Evolutionary conservation across 306 rosid species (phyloP), one percentile per base, ranked within the genome.

Genomic region (Fragaria vesca): DNA sequence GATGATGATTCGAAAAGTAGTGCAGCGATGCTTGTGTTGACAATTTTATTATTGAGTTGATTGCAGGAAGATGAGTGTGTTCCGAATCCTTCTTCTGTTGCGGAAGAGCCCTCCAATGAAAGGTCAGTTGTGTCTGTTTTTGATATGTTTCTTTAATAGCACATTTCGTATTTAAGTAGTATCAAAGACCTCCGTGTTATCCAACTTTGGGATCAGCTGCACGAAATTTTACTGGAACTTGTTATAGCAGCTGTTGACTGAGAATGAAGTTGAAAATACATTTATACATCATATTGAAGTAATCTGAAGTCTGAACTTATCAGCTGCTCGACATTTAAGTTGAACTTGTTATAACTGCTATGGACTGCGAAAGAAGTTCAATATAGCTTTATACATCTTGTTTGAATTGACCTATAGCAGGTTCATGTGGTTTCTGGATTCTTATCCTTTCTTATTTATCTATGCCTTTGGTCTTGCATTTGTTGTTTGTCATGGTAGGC

Each of bases 41-140:
- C 10, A 26, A 3, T 42, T 34, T 48, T 66, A 17, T 66, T 38
- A 16, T 48, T 18, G n/a, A 51, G 11, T 18, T 45, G 15, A 45
- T 69, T 69, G 76, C 63, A 78, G 81, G 81, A 78, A 5, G 36
- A 72, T 4, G 21, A 70, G 20, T 43, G 34, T 45, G 26, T 30
- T 11, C 18, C 73, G 13, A 78, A n/a, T 30, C 38, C 51, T 45
- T 43, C 26, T 0, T 6, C 69, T 3, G 4, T 70, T 21, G 2
- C 24, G 1, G 69, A 12, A 43, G 69, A 57, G 48, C 36, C 48
- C 12, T 45, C 62, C 62, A 30, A 17, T 30, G 70, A 55, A 78
- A 47, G 70, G 81, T 78, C 36, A 30, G 62, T 69, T 30, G 1
- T 42, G 4, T 26, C 2, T 28, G 12, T 55, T 7, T 3, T 63